Percentiles rank a stretch among this genome's conserved stretches.
Evolutionary conservation across 768 basidiomycete genomes (phyloP).

Genomic region (Boletus rex-veris): DNA sequence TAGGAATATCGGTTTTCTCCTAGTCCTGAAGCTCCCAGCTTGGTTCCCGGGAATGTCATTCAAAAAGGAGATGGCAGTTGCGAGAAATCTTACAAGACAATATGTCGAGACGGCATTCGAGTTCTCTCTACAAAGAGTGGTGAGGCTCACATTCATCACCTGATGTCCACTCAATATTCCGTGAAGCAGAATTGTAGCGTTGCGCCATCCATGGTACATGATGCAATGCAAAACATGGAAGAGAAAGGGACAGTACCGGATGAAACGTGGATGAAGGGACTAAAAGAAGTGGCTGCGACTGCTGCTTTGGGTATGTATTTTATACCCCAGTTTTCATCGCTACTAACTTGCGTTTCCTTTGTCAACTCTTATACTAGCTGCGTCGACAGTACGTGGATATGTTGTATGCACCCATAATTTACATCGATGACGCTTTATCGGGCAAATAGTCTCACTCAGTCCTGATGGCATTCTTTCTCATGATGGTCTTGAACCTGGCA

Average conservation of each 20-base stretch:
- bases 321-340: not conserved
- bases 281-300: not conserved
- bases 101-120: slow-evolving; percentile 8
- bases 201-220: not conserved
- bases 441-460: not conserved
- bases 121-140: slow-evolving; percentile 5
- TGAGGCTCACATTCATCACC: not conserved
- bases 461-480: not conserved
- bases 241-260: not conserved
- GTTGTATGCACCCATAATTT: not conserved
- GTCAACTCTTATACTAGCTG: not conserved
- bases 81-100: not conserved
- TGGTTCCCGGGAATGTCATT: slow-evolving; percentile 12
- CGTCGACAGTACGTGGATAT: not conserved
- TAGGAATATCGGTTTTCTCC: too few relatives aligned
- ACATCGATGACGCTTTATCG: not conserved
- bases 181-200: not conserved
- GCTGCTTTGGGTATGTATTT: not conserved
- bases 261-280: not conserved
- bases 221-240: not conserved
- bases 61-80: not conserved
- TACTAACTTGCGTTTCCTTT: not conserved
- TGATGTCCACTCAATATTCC: not conserved
- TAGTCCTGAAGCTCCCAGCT: slow-evolving; percentile 12
- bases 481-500: slow-evolving; percentile 1